phyloP scores from a whole-genome alignment of 2,329 filamentous ascomycete species.

The Setomelanomma holmii region DNA sequence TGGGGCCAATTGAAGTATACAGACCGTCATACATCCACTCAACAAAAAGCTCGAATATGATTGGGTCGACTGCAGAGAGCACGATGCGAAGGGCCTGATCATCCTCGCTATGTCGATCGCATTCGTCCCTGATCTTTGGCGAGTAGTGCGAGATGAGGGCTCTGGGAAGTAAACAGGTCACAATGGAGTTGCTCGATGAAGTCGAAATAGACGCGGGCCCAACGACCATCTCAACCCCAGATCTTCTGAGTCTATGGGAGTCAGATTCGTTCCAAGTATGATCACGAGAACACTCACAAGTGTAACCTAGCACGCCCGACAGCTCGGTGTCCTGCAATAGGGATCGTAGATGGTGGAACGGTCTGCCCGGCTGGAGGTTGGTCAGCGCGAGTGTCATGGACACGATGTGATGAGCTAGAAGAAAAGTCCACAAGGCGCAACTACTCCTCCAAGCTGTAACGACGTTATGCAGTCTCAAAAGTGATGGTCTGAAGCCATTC shows the following conservation, averaged over 20 bases:
- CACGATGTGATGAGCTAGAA: no score
- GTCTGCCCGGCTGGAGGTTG: neutral
- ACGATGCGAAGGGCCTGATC: conserved; percentile 4
- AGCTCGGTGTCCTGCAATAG: no score
- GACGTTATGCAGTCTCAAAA: no score
- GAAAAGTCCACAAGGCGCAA: no score
- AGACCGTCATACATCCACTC: conserved; percentile 15
- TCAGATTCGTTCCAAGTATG: neutral
- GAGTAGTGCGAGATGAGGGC: conserved; percentile 13
- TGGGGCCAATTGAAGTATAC: neutral
- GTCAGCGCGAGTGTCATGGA: neutral
- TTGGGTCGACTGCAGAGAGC: conserved; percentile 7
- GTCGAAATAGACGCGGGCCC: neutral
- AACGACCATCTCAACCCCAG: conserved; percentile 9
- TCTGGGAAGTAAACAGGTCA: conserved; percentile 12
- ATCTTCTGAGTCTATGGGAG: neutral
- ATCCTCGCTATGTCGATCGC: conserved; percentile 7
- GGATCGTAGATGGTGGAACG: neutral
- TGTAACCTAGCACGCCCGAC: neutral
- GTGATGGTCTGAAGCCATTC: no score
- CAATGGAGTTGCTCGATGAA: neutral
- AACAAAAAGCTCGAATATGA: conserved; percentile 13
- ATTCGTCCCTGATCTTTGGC: conserved; percentile 6
- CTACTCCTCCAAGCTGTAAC: no score
- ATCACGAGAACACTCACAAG: neutral